Base-by-base conservation (phyloP, 352 stramenopile genomes). In the Pythium utonaiense region DNA sequence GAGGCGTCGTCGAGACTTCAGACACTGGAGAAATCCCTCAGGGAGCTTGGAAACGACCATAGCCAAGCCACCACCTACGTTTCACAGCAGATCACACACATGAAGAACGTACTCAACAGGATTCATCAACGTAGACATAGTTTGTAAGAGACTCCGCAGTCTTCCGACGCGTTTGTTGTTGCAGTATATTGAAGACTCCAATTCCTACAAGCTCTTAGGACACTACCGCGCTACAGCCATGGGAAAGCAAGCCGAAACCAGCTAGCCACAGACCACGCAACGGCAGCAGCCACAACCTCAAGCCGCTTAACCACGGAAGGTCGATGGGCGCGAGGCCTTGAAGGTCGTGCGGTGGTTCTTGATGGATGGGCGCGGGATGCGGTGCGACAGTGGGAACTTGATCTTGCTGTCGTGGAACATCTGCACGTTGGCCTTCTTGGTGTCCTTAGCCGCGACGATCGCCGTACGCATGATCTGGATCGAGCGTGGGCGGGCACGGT, bases 401-500 rank as follows among this genome's bases (percentile, higher is more conserved):
- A 99, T 98, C 53, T 97, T 93, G 56, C 71, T 81, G 77, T 98
- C 80, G 76, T 97, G 91, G 83, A 98, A 99, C 89, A 99, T 97
- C 80, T 98, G 90, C 61, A 97, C 91, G 79, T 97, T 98, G 36
- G 76, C 54, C 81, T 98, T 96, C 86, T 98, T 98, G 55, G 97
- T 93, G 78, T 99, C 95, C 80, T 97, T 97, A 61, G 90, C 85
- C 33, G 90, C 85, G 34, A 99, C 77, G 62, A 97, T 98, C 28
- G 86, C 91, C 41, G 97, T 99, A 71, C 96, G 88, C 85, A 99
- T 99, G 80, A 99, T 99, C 87, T 99, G 97, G 76, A 99, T 99
- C 66, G 95, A 99, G 74, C 95, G 90, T 65, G 93, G 92, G 67
- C 97, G 96, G 19, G 86, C 83, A 49, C 97, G 96, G 88, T 99